These are phyloP conservation scores for Sclerotinia minor DNA, from an alignment of 2,329 filamentous ascomycete genomes.

Conservation along the genomic window DNA sequence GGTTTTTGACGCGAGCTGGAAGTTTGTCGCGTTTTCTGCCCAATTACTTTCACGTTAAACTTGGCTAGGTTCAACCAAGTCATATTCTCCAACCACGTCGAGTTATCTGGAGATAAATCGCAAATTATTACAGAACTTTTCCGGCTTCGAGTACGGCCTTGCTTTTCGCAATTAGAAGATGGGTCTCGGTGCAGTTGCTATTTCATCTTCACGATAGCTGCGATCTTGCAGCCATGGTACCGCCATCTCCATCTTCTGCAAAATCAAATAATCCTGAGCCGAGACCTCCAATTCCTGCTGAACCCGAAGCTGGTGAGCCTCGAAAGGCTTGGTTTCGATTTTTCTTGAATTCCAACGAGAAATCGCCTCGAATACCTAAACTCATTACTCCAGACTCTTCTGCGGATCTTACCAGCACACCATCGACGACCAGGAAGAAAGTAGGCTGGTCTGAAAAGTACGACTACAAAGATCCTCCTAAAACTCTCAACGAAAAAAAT, in stretches of 20 bases:
- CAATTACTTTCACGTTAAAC: background rate
- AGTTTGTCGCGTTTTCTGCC: slow-evolving; percentile 22
- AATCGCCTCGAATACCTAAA: slow-evolving; percentile 25
- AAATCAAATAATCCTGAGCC: slow-evolving; percentile 54
- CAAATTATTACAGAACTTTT: background rate
- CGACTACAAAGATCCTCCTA: slow-evolving; percentile 52
- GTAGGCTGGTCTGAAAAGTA: slow-evolving; percentile 64
- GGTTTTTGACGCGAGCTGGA: slow-evolving; percentile 21
- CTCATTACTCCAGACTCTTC: slow-evolving; percentile 40
- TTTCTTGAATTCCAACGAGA: slow-evolving; percentile 25
- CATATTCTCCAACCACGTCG: slow-evolving; percentile 8
- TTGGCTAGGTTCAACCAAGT: background rate
- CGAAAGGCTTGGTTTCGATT: slow-evolving; percentile 34
- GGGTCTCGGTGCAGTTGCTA: slow-evolving; percentile 18
- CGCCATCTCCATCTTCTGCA: slow-evolving; percentile 32
- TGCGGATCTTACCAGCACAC: slow-evolving; percentile 39
- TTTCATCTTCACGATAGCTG: slow-evolving; percentile 18
- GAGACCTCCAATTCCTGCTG: slow-evolving; percentile 67
- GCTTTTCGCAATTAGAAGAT: slow-evolving; percentile 11
- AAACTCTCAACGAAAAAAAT: slow-evolving; percentile 28
- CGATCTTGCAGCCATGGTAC: slow-evolving; percentile 41
- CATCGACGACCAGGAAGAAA: slow-evolving; percentile 47
- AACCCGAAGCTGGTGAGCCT: slow-evolving; percentile 43
- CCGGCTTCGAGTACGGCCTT: background rate
- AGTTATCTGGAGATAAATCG: slow-evolving; percentile 10